A percentile compares a stretch with the other conserved stretches of the same genome.
Conservation (phyloP, 2,329 filamentous ascomycete species). For the Cryoendolithus antarcticus region DNA sequence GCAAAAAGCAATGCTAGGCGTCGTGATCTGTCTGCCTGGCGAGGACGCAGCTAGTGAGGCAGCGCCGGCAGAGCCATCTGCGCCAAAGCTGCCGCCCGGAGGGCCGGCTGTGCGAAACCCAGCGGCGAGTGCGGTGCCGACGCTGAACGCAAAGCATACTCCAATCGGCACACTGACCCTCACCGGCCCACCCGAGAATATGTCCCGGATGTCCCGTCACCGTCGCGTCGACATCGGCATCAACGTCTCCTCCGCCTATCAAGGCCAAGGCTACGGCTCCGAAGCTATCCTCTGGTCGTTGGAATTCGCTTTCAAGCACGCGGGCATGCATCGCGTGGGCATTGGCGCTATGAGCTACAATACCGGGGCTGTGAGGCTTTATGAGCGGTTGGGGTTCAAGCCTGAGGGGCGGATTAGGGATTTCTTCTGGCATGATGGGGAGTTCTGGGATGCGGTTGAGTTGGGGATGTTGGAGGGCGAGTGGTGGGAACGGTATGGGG, state of each 20-base stretch:
- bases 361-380: constrained; percentile 30
- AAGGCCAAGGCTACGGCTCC: constrained; percentile 33
- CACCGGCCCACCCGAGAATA: constrained; percentile 9
- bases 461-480: constrained; percentile 30
- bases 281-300: constrained; percentile 38
- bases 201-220: constrained; percentile 31
- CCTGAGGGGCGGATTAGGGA: constrained; percentile 33
- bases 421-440: constrained; percentile 31
- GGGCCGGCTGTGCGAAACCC: too few species aligned
- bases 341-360: constrained; percentile 33
- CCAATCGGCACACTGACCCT: constrained; percentile 26
- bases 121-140: background rate
- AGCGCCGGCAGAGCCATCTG: background rate
- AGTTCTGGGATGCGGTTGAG: constrained; percentile 22
- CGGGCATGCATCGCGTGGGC: constrained; percentile 32
- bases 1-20: constrained; percentile 22
- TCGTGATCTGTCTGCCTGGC: constrained; percentile 26
- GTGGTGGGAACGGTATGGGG: constrained; percentile 20
- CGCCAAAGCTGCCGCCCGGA: background rate
- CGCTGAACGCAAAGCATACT: constrained; percentile 6
- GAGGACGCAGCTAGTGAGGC: constrained; percentile 4
- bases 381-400: constrained; percentile 35
- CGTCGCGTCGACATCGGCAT: constrained; percentile 31
- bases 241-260: constrained; percentile 23
- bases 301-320: constrained; percentile 35